Conservation (phyloP, 2,329 filamentous ascomycete genomes). For the Scopulariopsis brevicaulis region DNA sequence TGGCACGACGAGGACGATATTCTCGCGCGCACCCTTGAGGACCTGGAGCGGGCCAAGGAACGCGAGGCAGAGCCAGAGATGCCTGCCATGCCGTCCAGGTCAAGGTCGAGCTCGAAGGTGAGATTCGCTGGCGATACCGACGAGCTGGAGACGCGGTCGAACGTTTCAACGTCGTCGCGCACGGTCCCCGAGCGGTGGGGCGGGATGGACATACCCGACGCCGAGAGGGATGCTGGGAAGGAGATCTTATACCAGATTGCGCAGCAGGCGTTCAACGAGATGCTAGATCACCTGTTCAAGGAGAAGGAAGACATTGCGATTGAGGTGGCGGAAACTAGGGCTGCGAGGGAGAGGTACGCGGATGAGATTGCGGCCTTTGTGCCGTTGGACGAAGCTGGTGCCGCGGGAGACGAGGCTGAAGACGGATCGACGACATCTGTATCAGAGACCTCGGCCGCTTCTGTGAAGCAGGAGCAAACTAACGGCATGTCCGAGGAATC, state of each 20-base stretch:
- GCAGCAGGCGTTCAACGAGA: slow-evolving; percentile 86
- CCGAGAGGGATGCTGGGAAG: slow-evolving; percentile 72
- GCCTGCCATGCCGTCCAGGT: slow-evolving; percentile 33
- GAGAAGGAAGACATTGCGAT: slow-evolving; percentile 67
- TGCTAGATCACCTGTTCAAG: slow-evolving; percentile 79
- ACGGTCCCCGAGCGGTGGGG: slow-evolving; percentile 66
- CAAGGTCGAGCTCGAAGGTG: slow-evolving; percentile 69
- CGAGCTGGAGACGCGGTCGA: slow-evolving; percentile 60
- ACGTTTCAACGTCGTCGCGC: slow-evolving; percentile 60
- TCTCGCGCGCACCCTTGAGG: slow-evolving; percentile 15
- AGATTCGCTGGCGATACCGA: slow-evolving; percentile 60
- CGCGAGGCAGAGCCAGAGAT: slow-evolving; percentile 13
- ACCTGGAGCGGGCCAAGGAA: slow-evolving; percentile 18
- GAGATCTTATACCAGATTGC: slow-evolving; percentile 87
- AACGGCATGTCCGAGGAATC: slow-evolving; percentile 1
- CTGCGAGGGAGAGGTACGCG: slow-evolving; percentile 45
- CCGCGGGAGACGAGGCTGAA: slow-evolving; percentile 13
- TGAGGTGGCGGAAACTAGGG: slow-evolving; percentile 50
- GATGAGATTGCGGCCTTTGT: slow-evolving; percentile 30
- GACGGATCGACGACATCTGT: slow-evolving; percentile 8
- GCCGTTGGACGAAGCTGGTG: slow-evolving; percentile 9
- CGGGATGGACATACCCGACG: slow-evolving; percentile 69
- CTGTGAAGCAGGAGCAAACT: neutral
- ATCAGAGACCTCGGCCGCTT: neutral
- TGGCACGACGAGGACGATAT: slow-evolving; percentile 53